Evolutionary conservation across 176 grass and related monocot species (phyloP).

Genomic region (Oryza longistaminata): DNA sequence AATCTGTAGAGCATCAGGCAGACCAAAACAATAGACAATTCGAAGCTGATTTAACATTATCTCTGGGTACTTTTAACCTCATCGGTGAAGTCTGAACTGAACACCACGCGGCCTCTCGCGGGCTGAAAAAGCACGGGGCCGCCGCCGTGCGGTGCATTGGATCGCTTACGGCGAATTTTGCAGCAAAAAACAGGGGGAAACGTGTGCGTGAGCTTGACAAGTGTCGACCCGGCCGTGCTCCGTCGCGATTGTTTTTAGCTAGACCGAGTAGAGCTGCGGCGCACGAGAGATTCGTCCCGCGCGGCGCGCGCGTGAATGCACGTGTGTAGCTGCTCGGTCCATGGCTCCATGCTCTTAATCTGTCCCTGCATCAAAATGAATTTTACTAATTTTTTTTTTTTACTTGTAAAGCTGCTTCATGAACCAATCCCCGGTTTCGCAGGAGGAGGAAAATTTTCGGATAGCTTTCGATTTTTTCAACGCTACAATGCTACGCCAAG

Average conservation of each 20-base stretch:
- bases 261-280: neutral
- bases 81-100: neutral
- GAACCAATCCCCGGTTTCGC: too few relatives aligned
- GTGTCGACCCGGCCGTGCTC: neutral
- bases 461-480: too few relatives aligned
- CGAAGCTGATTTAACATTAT: neutral
- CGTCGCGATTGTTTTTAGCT: neutral
- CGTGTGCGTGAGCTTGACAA: neutral
- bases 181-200: too few relatives aligned
- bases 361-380: too few relatives aligned
- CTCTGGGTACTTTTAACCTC: neutral
- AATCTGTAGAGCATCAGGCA: neutral
- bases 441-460: too few relatives aligned
- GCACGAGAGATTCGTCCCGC: conserved; percentile 10
- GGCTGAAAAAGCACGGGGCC: too few relatives aligned
- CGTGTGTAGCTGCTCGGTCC: neutral
- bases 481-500: too few relatives aligned
- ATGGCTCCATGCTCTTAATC: neutral
- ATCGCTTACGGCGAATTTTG: neutral
- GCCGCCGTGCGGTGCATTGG: neutral
- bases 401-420: too few relatives aligned
- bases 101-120: neutral
- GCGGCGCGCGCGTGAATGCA: neutral
- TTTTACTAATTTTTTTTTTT: too few relatives aligned
- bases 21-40: neutral